A percentile compares a stretch with the other conserved stretches of the same genome.
phyloP scores from a whole-genome alignment of 805 yeast genomes.

The Lachancea sp. region DNA sequence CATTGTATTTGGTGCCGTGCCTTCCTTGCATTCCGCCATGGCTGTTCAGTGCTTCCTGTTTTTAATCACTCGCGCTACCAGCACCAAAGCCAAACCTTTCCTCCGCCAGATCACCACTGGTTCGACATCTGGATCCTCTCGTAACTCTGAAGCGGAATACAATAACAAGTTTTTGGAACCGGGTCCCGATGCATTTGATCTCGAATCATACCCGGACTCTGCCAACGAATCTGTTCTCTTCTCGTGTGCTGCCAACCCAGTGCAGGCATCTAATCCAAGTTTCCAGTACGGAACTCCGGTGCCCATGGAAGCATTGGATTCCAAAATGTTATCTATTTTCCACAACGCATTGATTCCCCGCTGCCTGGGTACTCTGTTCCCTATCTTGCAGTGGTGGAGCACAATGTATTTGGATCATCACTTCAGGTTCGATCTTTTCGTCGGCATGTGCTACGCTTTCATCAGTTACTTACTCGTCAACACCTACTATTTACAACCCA shows the following conservation, averaged over 20 bases:
- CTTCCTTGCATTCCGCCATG: conserved; percentile 61
- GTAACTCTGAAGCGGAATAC: neutral
- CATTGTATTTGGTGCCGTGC: conserved; percentile 62
- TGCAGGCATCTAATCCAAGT: neutral
- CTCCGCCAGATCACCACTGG: neutral
- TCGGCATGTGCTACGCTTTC: conserved; percentile 50
- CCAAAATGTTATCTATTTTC: conserved; percentile 22
- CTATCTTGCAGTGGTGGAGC: conserved; percentile 65
- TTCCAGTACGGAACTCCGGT: conserved; percentile 1
- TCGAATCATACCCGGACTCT: conserved; percentile 1
- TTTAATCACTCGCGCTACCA: conserved; percentile 35
- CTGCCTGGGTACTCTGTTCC: conserved; percentile 38
- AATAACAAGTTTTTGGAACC: neutral
- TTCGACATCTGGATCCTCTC: neutral
- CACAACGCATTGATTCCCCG: conserved; percentile 26
- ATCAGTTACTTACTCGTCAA: conserved; percentile 38
- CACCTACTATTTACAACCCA: conserved; percentile 34
- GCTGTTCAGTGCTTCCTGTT: conserved; percentile 45
- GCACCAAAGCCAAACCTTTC: conserved; percentile 16
- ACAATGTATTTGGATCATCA: conserved; percentile 70
- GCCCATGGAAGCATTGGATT: conserved; percentile 1
- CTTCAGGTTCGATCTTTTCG: conserved; percentile 55
- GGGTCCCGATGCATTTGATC: conserved; percentile 4
- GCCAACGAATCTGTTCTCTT: neutral
- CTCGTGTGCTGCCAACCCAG: neutral